phyloP scores from a whole-genome alignment of 257 asterid genomes.

The Thymus quinquecostatus region DNA sequence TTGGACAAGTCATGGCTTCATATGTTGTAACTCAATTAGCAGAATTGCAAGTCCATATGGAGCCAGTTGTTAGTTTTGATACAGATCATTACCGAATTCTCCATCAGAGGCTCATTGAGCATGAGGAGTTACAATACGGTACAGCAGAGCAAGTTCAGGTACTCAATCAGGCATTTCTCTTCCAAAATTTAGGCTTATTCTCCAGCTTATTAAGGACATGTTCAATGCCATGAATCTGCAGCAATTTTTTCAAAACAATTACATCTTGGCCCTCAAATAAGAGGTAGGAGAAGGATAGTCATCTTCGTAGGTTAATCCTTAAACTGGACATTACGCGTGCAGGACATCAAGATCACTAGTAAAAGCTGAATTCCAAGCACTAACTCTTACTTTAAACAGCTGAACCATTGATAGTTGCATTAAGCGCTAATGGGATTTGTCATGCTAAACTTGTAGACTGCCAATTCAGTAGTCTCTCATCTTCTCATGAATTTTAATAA shows the following conservation, averaged over 20 bases:
- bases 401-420: neutral
- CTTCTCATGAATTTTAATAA: neutral
- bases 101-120: conserved; percentile 93
- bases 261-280: conserved; percentile 5
- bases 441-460: neutral
- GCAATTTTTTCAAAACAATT: neutral
- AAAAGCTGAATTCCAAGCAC: neutral
- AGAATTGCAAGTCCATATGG: conserved; percentile 77
- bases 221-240: too few species aligned
- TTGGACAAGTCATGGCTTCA: conserved; percentile 98
- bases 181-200: conserved; percentile 3
- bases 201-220: conserved; percentile 9
- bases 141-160: conserved; percentile 86
- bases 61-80: conserved; percentile 88
- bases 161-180: conserved; percentile 17
- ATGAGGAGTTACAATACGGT: conserved; percentile 86
- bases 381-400: neutral
- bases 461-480: neutral
- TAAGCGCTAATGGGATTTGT: neutral
- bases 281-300: conserved; percentile 2
- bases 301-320: neutral
- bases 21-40: conserved; percentile 82
- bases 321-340: neutral
- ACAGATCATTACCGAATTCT: conserved; percentile 76
- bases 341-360: neutral